Percentiles rank a stretch among this genome's conserved stretches.
Conservation (phyloP, 495 filamentous ascomycete genomes). For the Podospora fimiseda region DNA sequence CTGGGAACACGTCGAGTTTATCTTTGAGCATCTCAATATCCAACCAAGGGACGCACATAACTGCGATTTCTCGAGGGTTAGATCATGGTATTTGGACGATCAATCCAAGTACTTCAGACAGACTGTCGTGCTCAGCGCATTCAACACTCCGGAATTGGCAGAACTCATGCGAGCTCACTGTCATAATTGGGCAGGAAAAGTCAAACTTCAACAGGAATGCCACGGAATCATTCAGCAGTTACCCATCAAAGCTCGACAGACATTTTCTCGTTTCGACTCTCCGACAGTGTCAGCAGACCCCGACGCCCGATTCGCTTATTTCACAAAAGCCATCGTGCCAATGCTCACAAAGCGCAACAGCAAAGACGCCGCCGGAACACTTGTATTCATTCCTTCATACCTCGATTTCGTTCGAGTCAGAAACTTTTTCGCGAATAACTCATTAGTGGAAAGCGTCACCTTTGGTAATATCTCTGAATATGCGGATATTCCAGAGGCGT, state of each 20-base stretch:
- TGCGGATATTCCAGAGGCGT: constrained; percentile 63
- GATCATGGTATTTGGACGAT: constrained; percentile 86
- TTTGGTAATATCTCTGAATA: constrained; percentile 90
- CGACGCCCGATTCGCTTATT: constrained; percentile 87
- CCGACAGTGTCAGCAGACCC: constrained; percentile 63
- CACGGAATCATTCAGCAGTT: constrained; percentile 62
- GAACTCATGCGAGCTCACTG: constrained; percentile 68
- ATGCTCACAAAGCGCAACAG: constrained; percentile 53
- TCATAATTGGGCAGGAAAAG: constrained; percentile 70
- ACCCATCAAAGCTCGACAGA: constrained; percentile 67
- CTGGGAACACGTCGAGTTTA: constrained; percentile 90
- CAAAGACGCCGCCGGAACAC: constrained; percentile 48
- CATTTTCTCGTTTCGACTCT: constrained; percentile 82
- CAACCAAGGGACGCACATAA: constrained; percentile 87
- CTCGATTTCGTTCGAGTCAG: constrained; percentile 89
- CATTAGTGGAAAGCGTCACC: constrained; percentile 59
- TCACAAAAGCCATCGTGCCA: constrained; percentile 72
- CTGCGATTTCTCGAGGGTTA: constrained; percentile 88
- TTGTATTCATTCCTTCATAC: constrained; percentile 88
- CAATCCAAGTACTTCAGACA: constrained; percentile 76
- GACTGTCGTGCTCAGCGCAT: constrained; percentile 70
- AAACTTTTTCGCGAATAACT: constrained; percentile 78
- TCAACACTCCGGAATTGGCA: constrained; percentile 85
- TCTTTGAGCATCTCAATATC: constrained; percentile 86
- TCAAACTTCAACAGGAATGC: constrained; percentile 62